These are phyloP conservation scores for Rhodotorula sp. DNA, from an alignment of 1,284 basidiomycete genomes.

Conservation along the genomic window DNA sequence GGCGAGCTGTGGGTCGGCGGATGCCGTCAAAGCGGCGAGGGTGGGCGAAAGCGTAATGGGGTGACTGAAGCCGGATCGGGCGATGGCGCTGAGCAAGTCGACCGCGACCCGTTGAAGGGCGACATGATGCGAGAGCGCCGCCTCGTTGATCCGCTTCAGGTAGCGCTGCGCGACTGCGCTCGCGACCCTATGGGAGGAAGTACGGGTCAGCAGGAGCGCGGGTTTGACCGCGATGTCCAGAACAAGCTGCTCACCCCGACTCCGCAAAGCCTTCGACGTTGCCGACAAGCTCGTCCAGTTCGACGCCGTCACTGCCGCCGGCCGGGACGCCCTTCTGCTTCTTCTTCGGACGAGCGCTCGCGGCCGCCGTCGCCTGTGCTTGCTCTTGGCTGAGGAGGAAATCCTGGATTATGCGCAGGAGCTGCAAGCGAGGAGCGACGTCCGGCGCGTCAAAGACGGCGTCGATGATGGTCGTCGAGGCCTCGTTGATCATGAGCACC, in stretches of 20 bases:
- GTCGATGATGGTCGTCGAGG: constrained; percentile 83
- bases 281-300: constrained; percentile 71
- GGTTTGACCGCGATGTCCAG: not conserved
- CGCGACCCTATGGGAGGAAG: constrained; percentile 65
- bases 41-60: constrained; percentile 88
- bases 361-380: constrained; percentile 49
- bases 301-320: constrained; percentile 7
- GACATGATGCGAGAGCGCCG: constrained; percentile 64
- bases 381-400: constrained; percentile 64
- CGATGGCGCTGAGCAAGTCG: constrained; percentile 85
- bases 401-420: constrained; percentile 86
- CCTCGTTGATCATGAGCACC: constrained; percentile 74
- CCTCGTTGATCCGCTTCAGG: constrained; percentile 73
- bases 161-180: constrained; percentile 93
- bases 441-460: constrained; percentile 70
- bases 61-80: constrained; percentile 93
- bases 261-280: constrained; percentile 93
- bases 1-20: constrained; percentile 62
- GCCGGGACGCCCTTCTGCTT: not conserved
- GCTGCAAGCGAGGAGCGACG: constrained; percentile 58
- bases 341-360: constrained; percentile 47
- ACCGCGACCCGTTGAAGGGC: constrained; percentile 80
- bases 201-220: constrained; percentile 3
- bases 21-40: constrained; percentile 89
- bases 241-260: constrained; percentile 66